Percentiles rank a stretch among this genome's conserved stretches.
Evolutionary conservation across 1,139 yeast species (phyloP).

Genomic region (Blastobotrys serpentis): DNA sequence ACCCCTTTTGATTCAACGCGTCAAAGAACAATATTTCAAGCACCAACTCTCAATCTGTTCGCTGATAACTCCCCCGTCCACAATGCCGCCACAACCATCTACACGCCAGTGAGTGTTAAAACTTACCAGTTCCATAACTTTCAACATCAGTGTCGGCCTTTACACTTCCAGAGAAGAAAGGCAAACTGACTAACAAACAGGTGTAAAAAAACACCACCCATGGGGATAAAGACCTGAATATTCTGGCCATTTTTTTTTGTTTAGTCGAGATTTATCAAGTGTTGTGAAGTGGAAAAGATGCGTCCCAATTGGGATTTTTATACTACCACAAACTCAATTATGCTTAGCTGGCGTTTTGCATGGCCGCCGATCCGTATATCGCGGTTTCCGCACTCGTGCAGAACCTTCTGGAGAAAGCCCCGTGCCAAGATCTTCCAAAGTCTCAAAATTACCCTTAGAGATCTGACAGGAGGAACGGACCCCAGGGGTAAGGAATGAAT

Average conservation of each 20-base stretch:
- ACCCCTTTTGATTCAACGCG: background rate
- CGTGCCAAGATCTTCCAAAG: background rate
- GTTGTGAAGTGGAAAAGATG: conserved; percentile 5
- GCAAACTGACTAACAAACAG: conserved; percentile 56
- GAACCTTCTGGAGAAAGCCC: conserved; percentile 4
- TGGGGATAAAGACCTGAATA: conserved; percentile 37
- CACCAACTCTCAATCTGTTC: too few relatives aligned
- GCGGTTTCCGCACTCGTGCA: conserved; percentile 7
- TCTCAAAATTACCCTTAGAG: background rate
- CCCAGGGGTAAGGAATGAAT: too few relatives aligned
- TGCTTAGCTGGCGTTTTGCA: conserved; percentile 5
- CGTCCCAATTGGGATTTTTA: conserved; percentile 1
- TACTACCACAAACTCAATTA: conserved; percentile 6
- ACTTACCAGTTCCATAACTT: conserved; percentile 54
- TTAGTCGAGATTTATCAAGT: conserved; percentile 3
- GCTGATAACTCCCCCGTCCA: too few relatives aligned
- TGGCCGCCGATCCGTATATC: conserved; percentile 3
- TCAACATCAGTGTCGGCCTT: conserved; percentile 49
- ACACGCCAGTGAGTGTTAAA: too few relatives aligned
- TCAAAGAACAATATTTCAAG: too few relatives aligned
- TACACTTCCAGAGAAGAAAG: conserved; percentile 51
- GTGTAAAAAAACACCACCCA: conserved; percentile 58
- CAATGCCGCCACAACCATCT: too few relatives aligned
- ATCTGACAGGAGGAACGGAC: background rate
- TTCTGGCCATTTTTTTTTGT: conserved; percentile 13